A percentile compares a stretch with the other conserved stretches of the same genome.
These are phyloP conservation scores for Rhypophila decipiens DNA, from an alignment of 495 filamentous ascomycete genomes.

Conservation along the genomic window DNA sequence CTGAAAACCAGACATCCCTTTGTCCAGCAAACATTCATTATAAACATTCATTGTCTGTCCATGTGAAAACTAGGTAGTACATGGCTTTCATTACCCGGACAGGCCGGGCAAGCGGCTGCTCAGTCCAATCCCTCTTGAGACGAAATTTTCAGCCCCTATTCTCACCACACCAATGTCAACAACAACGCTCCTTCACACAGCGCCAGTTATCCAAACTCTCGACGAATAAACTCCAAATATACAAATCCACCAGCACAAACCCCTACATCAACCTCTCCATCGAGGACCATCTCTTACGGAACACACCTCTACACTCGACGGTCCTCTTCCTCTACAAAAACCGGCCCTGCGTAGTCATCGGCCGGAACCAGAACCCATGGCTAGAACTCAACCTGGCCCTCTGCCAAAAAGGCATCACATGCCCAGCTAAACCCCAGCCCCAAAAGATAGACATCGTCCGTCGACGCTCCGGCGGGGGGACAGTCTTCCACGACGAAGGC, in stretches of 20 bases:
- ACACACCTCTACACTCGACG: slow-evolving; percentile 60
- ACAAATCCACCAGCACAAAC: slow-evolving; percentile 59
- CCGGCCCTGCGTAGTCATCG: slow-evolving; percentile 77
- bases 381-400: slow-evolving; percentile 71
- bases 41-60: too few relatives aligned
- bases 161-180: too few relatives aligned
- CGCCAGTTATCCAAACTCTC: neutral
- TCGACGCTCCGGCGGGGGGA: slow-evolving; percentile 79
- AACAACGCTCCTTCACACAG: too few relatives aligned
- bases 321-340: slow-evolving; percentile 87
- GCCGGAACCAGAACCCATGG: slow-evolving; percentile 98
- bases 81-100: too few relatives aligned
- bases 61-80: too few relatives aligned
- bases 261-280: slow-evolving; percentile 95
- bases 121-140: too few relatives aligned
- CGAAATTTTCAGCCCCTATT: too few relatives aligned
- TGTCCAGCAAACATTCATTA: too few relatives aligned
- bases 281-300: slow-evolving; percentile 80
- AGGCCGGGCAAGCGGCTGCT: too few relatives aligned
- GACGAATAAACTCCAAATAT: neutral
- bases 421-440: neutral
- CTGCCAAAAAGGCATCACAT: slow-evolving; percentile 28
- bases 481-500: slow-evolving; percentile 86
- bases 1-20: too few relatives aligned
- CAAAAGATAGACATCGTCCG: slow-evolving; percentile 57